Percentiles rank a stretch among this genome's conserved stretches.
phyloP scores from a whole-genome alignment of 1,139 yeast genomes.

The Ashbya aceris region DNA sequence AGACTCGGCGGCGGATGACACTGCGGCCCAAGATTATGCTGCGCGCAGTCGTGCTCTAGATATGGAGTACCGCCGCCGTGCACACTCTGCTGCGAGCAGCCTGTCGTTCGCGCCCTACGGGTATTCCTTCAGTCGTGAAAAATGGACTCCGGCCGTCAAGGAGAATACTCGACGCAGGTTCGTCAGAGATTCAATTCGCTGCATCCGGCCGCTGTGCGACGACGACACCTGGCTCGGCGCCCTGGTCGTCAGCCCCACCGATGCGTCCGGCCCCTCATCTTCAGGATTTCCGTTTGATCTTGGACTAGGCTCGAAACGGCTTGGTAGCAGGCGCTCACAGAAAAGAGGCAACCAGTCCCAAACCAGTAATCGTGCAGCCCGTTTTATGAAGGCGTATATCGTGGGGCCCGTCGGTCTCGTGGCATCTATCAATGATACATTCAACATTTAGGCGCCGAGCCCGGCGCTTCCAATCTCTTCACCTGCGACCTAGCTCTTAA shows the following conservation, averaged over 20 bases:
- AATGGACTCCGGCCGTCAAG: slow-evolving; percentile 44
- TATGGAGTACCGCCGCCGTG: slow-evolving; percentile 13
- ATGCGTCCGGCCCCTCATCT: too few species aligned
- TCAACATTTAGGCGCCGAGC: too few species aligned
- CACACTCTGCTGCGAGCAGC: slow-evolving; percentile 20
- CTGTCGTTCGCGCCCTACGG: slow-evolving; percentile 20
- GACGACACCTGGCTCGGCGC: slow-evolving; percentile 50
- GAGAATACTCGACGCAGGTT: slow-evolving; percentile 36
- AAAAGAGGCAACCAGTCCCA: too few species aligned
- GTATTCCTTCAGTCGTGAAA: slow-evolving; percentile 26
- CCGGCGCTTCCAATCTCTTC: too few species aligned
- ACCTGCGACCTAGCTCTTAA: too few species aligned
- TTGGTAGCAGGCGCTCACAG: too few species aligned
- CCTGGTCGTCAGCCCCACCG: slow-evolving; percentile 1
- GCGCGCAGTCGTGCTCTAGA: slow-evolving; percentile 4
- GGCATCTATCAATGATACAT: too few species aligned
- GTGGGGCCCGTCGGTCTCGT: neutral
- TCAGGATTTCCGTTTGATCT: too few species aligned
- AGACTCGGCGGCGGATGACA: neutral
- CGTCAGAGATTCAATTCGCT: slow-evolving; percentile 46
- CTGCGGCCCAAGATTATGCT: neutral
- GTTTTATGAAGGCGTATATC: neutral
- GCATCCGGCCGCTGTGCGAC: slow-evolving; percentile 45
- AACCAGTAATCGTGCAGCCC: too few species aligned
- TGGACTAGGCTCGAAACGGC: too few species aligned